These are phyloP conservation scores for Periconia sp. DNA, from an alignment of 2,329 filamentous ascomycete species.

Conservation along the genomic window DNA sequence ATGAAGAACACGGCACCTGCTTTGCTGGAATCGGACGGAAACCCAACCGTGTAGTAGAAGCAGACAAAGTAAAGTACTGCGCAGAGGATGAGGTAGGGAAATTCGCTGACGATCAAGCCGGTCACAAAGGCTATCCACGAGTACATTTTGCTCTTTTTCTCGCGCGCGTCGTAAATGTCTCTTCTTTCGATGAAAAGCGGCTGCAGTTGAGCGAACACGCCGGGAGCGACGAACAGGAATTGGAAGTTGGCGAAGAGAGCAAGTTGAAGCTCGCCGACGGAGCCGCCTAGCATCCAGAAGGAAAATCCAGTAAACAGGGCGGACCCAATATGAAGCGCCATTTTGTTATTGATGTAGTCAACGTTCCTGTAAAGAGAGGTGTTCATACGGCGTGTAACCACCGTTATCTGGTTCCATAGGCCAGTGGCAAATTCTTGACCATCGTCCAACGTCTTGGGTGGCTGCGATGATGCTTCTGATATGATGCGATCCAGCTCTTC, in stretches of 20 bases:
- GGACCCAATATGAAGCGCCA: conserved; percentile 23
- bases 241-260: conserved; percentile 53
- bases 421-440: conserved; percentile 37
- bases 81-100: conserved; percentile 65
- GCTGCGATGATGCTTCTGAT: conserved; percentile 27
- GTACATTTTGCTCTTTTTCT: conserved; percentile 68
- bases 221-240: conserved; percentile 47
- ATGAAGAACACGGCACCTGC: conserved; percentile 52
- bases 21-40: conserved; percentile 41
- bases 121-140: conserved; percentile 73
- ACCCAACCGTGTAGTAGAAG: conserved; percentile 62
- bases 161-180: conserved; percentile 59
- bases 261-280: conserved; percentile 43
- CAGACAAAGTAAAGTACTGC: conserved; percentile 63
- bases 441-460: conserved; percentile 28
- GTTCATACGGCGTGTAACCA: conserved; percentile 26
- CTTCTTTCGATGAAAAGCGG: conserved; percentile 48
- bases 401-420: conserved; percentile 25
- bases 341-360: conserved; percentile 30
- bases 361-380: conserved; percentile 24
- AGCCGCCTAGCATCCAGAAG: conserved; percentile 29
- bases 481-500: conserved; percentile 31
- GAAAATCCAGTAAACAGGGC: conserved; percentile 31
- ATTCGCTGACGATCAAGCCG: conserved; percentile 69
- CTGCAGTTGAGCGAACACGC: conserved; percentile 44